Conservation (phyloP, 192 early-diverging fungal species). For the Coemansia sp. region DNA sequence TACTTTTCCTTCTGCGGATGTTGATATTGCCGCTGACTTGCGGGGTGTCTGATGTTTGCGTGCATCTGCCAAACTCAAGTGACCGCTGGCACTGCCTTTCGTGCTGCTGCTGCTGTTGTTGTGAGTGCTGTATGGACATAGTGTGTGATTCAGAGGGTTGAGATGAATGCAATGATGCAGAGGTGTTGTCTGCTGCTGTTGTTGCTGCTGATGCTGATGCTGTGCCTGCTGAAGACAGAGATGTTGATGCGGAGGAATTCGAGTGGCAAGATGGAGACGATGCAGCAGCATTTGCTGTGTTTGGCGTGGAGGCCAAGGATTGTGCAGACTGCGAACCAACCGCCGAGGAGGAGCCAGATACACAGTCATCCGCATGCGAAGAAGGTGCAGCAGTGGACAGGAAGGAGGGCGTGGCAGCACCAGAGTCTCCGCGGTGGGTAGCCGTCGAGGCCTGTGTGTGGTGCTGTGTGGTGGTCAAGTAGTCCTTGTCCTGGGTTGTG, state of each 20-base stretch:
- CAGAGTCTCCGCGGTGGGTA: slow-evolving; percentile 7
- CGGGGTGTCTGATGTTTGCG: slow-evolving; percentile 10
- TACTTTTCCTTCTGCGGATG: slow-evolving; percentile 6
- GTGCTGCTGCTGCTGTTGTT: slow-evolving; percentile 10
- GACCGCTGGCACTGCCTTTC: slow-evolving; percentile 11
- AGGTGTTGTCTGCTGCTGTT: not conserved
- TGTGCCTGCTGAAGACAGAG: not conserved
- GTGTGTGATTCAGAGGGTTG: not conserved
- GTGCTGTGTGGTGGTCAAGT: slow-evolving; percentile 34
- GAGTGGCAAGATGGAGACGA: slow-evolving; percentile 1
- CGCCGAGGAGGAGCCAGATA: not conserved
- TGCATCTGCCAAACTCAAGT: slow-evolving; percentile 16
- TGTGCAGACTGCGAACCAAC: slow-evolving; percentile 9
- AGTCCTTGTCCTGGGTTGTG: slow-evolving; percentile 53
- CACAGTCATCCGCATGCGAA: not conserved
- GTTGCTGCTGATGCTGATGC: not conserved
- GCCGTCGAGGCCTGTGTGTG: slow-evolving; percentile 24
- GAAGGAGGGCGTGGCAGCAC: slow-evolving; percentile 13
- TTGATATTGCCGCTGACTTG: slow-evolving; percentile 14
- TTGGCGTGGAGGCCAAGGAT: not conserved
- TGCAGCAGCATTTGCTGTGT: not conserved
- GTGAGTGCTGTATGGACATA: slow-evolving; percentile 3
- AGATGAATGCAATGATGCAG: not conserved
- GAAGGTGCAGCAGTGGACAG: slow-evolving; percentile 3
- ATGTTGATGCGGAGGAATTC: not conserved